These are phyloP conservation scores for Firmiana major DNA, from an alignment of 345 rosid genomes.

Conservation along the genomic window DNA sequence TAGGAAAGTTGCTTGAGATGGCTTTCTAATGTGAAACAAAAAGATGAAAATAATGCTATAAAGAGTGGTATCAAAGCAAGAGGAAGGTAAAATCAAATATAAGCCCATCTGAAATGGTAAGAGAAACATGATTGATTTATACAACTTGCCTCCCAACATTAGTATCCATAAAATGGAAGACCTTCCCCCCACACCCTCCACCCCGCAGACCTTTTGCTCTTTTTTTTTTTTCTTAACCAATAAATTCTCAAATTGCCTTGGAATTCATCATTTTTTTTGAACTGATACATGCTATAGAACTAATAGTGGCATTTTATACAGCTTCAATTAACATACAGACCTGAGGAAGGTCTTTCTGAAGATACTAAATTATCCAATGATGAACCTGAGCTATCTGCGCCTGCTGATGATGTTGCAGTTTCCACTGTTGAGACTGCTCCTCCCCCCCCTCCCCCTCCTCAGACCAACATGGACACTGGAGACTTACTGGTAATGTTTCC, in stretches of 20 bases:
- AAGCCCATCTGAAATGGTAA: neutral
- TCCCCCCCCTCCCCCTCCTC: conserved; percentile 49
- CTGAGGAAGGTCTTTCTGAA: conserved; percentile 68
- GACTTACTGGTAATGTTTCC: conserved; percentile 67
- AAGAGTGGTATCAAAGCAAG: neutral
- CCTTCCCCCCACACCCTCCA: too few species aligned
- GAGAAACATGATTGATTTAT: neutral
- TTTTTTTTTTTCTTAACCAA: neutral
- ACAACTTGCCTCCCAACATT: neutral
- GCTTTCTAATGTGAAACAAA: neutral
- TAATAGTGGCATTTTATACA: conserved; percentile 23
- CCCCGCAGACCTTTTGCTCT: neutral
- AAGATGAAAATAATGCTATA: neutral
- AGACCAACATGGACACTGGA: conserved; percentile 55
- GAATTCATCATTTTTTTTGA: neutral
- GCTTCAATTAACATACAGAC: conserved; percentile 70
- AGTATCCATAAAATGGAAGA: neutral
- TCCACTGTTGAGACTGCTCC: conserved; percentile 42
- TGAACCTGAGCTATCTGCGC: conserved; percentile 53
- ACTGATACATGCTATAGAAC: neutral
- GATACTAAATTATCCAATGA: conserved; percentile 43
- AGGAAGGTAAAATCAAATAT: neutral
- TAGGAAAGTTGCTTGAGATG: neutral
- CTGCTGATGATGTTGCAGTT: conserved; percentile 44
- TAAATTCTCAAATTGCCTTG: conserved; percentile 1